Base-by-base conservation (phyloP, 75 land plant genomes). In the Azolla pinnata region DNA sequence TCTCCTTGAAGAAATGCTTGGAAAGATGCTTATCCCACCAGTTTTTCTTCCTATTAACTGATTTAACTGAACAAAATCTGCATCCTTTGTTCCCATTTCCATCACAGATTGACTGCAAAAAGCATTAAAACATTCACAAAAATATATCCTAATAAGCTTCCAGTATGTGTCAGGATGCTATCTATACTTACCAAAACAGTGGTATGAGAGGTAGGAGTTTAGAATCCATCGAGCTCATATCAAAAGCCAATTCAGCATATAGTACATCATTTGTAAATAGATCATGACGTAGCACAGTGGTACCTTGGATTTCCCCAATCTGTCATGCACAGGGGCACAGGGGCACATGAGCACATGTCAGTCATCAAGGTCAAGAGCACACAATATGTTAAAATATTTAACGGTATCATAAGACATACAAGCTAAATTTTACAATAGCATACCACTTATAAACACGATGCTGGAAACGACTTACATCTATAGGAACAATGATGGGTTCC, bases 1-100 rank as follows among this genome's bases (percentile, higher is more conserved):
- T 14, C 99, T 67, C 1, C 82, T 49, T 31, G 99, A 74, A 33
- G 99, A 90, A 26, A 84, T 90, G 38, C 83, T 80, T 32, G 99
- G 99, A 70, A 81, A 95, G 34, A 95, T 83, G 53, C 96, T 88
- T n/a, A 95, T 95, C 25, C 99, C 99, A 65, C 99, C 99, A 20
- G 97, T 90, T 59, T 95, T 95, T 63, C 99, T 80, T 58, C 99
- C 99, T 63, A 95, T 90, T 24, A 95, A 69, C 78, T 89, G 99
- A 63, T 84, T 95, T 34, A 95, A 75, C 66, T 90, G 84, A 59
- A 95, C 85, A 73, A 95, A 95, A 59, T 82, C 88, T 83, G 90
- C 68, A 55, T 95, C 91, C 63, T 84, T 80, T 33, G 99, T 95
- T n/a, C 99, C 99, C 99, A 95, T 95, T 79, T 95, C 99, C 77